Base-by-base conservation (phyloP, 2,329 filamentous ascomycete species). In the Penicillium sp. region DNA sequence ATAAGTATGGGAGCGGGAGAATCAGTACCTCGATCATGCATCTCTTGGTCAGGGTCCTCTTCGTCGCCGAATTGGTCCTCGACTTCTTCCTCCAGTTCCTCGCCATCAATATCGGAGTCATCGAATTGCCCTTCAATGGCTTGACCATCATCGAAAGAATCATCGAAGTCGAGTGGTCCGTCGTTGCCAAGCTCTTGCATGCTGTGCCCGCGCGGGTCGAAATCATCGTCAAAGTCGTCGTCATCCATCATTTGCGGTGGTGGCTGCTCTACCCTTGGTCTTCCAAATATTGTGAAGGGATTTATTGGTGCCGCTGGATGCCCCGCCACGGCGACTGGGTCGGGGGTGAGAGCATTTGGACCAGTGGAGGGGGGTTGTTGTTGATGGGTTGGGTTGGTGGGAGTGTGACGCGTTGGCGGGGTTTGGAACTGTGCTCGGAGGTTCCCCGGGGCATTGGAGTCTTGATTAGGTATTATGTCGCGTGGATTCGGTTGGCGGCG, bases 21-120 rank as follows among this genome's bases (percentile, higher is more conserved):
- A 23, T 44, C 40, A 45, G 41, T 60, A 75, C 73, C 69, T 61
- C 67, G 68, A 62, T 75, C 70, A 16, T 67, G 67, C 67, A 74
- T 72, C 39, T 72, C 65, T 49, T 72, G 70, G 52, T 72, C 72
- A 23, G 66, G 68, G 29, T 66, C 69, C 19, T 63, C 68, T 21
- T 66, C 65, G 19, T 59, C 57, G 7, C 62, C 62, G 5, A 60
- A 48, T 21, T 62, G 58, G 3, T 61, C 62, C 2, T 61, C 50
- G 36, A n/a, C 33, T 11, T 43, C 50, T 21, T 65, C 66, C 16
- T 67, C 65, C 31, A 60, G 36, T 31, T 61, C 63, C 8, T 66
- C 67, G 9, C n/a, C 61, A 21, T 58, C 61, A 4, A 61, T 58
- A 4, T 65, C 67, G 1, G 65, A 66, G 39, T 66, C 46, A 31